phyloP scores from a whole-genome alignment of 23 red algal species.

The Agarophyton chilense region DNA sequence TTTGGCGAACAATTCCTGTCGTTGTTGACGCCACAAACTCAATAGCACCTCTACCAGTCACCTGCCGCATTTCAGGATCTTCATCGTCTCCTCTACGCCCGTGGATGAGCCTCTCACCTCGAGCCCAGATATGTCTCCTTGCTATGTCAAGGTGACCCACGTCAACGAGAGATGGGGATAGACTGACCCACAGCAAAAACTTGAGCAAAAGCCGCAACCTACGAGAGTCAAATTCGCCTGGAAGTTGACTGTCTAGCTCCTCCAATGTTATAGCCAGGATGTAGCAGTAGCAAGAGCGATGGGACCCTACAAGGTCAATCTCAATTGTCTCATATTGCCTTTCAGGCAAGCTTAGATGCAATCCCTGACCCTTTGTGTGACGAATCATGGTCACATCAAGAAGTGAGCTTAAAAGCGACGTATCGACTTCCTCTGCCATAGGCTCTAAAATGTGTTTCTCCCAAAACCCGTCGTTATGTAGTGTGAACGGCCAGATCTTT shows the following conservation, averaged over 20 bases:
- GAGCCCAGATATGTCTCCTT: constrained; percentile 51
- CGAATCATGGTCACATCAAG: constrained; percentile 70
- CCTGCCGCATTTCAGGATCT: constrained; percentile 13
- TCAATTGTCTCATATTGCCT: constrained; percentile 48
- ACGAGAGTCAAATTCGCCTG: constrained; percentile 28
- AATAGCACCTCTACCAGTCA: constrained; percentile 46
- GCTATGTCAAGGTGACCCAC: constrained; percentile 22
- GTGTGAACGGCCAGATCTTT: constrained; percentile 61
- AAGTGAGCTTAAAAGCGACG: constrained; percentile 11
- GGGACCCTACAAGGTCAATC: constrained; percentile 47
- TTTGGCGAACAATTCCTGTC: constrained; percentile 52
- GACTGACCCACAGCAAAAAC: constrained; percentile 45
- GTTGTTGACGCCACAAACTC: constrained; percentile 46
- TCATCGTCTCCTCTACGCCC: constrained; percentile 4
- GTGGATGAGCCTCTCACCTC: constrained; percentile 16
- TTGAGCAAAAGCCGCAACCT: constrained; percentile 18
- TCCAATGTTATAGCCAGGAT: constrained; percentile 40
- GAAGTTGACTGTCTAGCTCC: constrained; percentile 31
- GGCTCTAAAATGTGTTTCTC: constrained; percentile 23
- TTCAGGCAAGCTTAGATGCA: constrained; percentile 27
- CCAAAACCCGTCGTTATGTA: constrained; percentile 62
- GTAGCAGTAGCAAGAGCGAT: constrained; percentile 54
- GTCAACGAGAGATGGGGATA: constrained; percentile 48
- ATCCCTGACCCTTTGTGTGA: constrained; percentile 57
- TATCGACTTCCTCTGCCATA: not conserved